Evolutionary conservation across 257 asterid species (phyloP).

Genomic region (Thymus mandschuricus): DNA sequence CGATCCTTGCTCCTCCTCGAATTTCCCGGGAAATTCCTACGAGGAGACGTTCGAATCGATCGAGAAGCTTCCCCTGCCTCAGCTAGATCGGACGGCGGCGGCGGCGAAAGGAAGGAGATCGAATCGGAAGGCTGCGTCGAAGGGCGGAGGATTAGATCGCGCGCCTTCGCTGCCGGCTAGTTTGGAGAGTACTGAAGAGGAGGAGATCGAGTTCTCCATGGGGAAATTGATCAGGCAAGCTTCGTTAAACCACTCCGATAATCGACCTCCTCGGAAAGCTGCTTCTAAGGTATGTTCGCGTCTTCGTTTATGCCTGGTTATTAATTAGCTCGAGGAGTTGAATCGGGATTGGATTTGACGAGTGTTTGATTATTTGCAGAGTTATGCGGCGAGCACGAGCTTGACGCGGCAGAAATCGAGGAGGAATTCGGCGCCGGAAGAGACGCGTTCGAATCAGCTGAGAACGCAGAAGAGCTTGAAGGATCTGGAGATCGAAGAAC

Average conservation of each 20-base stretch:
- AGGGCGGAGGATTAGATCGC: constrained; percentile 33
- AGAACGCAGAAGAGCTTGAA: constrained; percentile 39
- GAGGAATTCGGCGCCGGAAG: constrained; percentile 32
- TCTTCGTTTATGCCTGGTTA: neutral
- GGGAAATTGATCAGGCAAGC: constrained; percentile 72
- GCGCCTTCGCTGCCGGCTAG: constrained; percentile 60
- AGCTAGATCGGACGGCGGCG: neutral
- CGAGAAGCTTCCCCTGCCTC: constrained; percentile 28
- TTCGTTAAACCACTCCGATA: constrained; percentile 46
- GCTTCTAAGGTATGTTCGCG: constrained; percentile 25
- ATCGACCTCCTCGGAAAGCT: constrained; percentile 40
- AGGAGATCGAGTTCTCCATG: constrained; percentile 55
- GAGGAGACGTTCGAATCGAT: constrained; percentile 61
- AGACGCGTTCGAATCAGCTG: constrained; percentile 34
- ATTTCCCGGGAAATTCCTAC: constrained; percentile 43
- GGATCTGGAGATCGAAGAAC: constrained; percentile 41
- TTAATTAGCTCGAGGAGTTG: neutral
- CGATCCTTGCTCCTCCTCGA: constrained; percentile 58
- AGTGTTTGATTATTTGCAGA: constrained; percentile 35
- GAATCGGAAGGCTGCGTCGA: constrained; percentile 18
- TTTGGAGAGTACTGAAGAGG: constrained; percentile 31
- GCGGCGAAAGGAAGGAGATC: constrained; percentile 31
- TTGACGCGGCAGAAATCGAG: constrained; percentile 41
- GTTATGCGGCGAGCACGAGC: constrained; percentile 37
- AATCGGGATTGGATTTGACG: neutral